Evolutionary conservation across 1,139 yeast species (phyloP).

Genomic region (Neolecta irregularis): DNA sequence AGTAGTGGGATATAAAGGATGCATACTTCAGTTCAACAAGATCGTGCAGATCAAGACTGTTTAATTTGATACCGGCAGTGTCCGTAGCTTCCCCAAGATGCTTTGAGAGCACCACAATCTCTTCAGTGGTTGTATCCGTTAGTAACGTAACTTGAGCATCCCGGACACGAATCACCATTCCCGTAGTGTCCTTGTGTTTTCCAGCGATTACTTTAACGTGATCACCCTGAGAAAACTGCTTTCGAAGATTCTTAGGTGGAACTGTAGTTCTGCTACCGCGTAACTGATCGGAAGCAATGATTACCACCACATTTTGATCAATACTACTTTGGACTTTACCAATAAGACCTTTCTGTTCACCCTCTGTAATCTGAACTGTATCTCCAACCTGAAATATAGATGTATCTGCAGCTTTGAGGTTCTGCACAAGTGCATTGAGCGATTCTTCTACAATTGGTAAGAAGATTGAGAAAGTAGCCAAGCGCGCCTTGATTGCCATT

Average conservation of each 20-base stretch:
- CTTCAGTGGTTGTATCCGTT: constrained; percentile 76
- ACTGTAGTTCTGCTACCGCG: constrained; percentile 26
- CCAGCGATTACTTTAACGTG: constrained; percentile 90
- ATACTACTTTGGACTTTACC: constrained; percentile 63
- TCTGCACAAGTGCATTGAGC: constrained; percentile 76
- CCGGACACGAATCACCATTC: constrained; percentile 69
- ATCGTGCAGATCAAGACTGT: constrained; percentile 61
- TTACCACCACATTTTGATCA: constrained; percentile 17
- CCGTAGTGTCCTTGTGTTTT: constrained; percentile 83
- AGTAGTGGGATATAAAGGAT: too few relatives aligned
- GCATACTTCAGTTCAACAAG: constrained; percentile 80
- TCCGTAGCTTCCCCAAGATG: constrained; percentile 69
- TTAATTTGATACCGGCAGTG: constrained; percentile 16
- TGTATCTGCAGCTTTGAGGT: constrained; percentile 42
- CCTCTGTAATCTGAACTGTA: constrained; percentile 75
- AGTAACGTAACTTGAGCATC: constrained; percentile 80
- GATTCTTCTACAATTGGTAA: too few relatives aligned
- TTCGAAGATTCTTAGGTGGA: constrained; percentile 68
- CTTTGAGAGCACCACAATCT: constrained; percentile 46
- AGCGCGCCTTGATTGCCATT: constrained; percentile 71
- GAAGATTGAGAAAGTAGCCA: too few relatives aligned
- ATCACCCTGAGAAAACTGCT: constrained; percentile 80
- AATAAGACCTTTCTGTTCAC: constrained; percentile 82
- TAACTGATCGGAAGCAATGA: constrained; percentile 26
- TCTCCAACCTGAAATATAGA: constrained; percentile 77